A percentile compares a stretch with the other conserved stretches of the same genome.
Conservation (phyloP, 805 yeast species). For the Cyberlindnera subsufficiens region DNA sequence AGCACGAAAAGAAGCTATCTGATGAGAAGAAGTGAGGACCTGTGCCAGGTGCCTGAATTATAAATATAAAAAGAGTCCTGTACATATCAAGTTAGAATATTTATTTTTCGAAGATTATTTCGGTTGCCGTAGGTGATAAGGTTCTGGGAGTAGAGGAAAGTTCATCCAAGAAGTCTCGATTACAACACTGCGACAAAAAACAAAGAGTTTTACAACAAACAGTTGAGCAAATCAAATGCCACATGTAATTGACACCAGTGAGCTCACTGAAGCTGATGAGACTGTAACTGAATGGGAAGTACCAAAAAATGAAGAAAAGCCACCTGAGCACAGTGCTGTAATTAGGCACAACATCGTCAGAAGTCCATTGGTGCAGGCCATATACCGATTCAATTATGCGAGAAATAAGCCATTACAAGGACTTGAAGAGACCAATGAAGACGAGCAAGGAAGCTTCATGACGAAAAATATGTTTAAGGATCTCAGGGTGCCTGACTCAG, state of each 20-base stretch:
- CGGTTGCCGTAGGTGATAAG: background rate
- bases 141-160: too few relatives aligned
- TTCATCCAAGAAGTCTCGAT: too few relatives aligned
- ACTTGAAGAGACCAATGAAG: slow-evolving; percentile 4
- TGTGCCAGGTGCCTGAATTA: too few relatives aligned
- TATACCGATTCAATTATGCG: slow-evolving; percentile 25
- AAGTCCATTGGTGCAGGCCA: slow-evolving; percentile 32
- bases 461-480: slow-evolving; percentile 21
- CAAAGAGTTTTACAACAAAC: too few relatives aligned
- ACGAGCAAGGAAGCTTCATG: slow-evolving; percentile 24
- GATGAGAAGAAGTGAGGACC: slow-evolving; percentile 16
- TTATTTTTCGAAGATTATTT: too few relatives aligned
- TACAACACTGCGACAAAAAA: too few relatives aligned
- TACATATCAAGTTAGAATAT: background rate
- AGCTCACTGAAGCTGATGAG: too few relatives aligned
- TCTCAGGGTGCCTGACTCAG: slow-evolving; percentile 17
- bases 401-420: slow-evolving; percentile 17
- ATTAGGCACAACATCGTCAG: slow-evolving; percentile 33
- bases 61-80: background rate
- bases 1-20: slow-evolving; percentile 49
- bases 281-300: too few relatives aligned
- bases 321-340: background rate
- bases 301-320: too few relatives aligned
- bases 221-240: too few relatives aligned
- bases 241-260: too few relatives aligned